Base-by-base conservation (phyloP, 208 protist genomes). In the Trypanosoma brucei region DNA sequence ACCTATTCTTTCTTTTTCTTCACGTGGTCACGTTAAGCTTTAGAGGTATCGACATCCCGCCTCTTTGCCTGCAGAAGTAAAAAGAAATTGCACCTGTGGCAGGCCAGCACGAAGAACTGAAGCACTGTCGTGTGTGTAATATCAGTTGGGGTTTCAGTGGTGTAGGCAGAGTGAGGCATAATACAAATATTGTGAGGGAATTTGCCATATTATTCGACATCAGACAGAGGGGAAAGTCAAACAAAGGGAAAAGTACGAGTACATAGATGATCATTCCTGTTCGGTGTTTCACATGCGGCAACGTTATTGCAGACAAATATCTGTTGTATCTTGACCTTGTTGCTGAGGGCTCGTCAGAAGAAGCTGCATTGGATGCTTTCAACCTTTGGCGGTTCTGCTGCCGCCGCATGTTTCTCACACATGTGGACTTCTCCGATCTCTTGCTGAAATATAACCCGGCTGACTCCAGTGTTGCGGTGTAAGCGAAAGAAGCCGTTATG, bases 231-330 rank as follows among this genome's bases (percentile, higher is more conserved):
- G 22, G 22, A 22, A 22, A 22, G 22, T 22, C 22, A 22, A 22
- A 22, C 22, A 22, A 22, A 22, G 22, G 22, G 22, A 22, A 22
- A 22, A 22, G 22, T 22, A 22, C 59, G 55, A 55, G 9, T 13
- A 62, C 31, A 52, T 7, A 62, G 36, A 61, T 99, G 98, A 99
- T 99, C 69, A 99, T 99, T 64, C 98, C 98, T 34, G 95, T 99
- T n/a, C 94, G 98, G 49, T 99, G 98, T 81, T 99, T 99, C 78
- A 99, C 98, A 33, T 99, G 98, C 72, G 98, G 98, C 55, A 99
- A 99, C 65, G 94, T 99, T 7, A 93, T 99, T 62, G 98, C 97
- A 45, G 98, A 99, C 82, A 99, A 99, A 80, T 99, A 97, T 78
- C 86, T 99, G 11, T 72, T 90, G 7, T 99, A 98, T 59, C 76